Evolutionary conservation across 1,284 basidiomycete species (phyloP).

Genomic region (Hortiboletus rubellus): DNA sequence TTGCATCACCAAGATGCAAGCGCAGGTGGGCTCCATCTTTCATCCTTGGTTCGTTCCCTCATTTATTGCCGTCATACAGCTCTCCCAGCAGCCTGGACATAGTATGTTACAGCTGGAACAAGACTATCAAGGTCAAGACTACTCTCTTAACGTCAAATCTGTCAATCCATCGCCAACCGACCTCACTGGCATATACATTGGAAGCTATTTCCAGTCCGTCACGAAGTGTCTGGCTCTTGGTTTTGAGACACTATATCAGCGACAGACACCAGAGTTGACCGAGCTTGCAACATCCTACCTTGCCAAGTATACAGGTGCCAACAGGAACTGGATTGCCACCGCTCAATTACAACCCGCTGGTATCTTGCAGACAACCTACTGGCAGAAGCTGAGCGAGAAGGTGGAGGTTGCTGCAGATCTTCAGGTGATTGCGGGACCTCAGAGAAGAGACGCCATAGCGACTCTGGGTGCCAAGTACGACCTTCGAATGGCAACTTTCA

Average conservation of each 20-base stretch:
- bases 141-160: conserved; percentile 84
- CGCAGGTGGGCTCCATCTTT: conserved; percentile 62
- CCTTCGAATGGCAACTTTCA: conserved; percentile 89
- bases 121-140: conserved; percentile 90
- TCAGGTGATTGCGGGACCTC: conserved; percentile 76
- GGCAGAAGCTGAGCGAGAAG: conserved; percentile 94
- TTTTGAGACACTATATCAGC: conserved; percentile 87
- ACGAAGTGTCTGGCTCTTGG: conserved; percentile 91
- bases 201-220: conserved; percentile 94
- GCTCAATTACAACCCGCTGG: conserved; percentile 89
- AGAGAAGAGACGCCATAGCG: conserved; percentile 87
- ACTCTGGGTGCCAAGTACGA: conserved; percentile 97
- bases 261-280: conserved; percentile 68
- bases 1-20: conserved; percentile 87
- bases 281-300: conserved; percentile 86
- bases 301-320: conserved; percentile 77
- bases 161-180: conserved; percentile 92
- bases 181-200: conserved; percentile 92
- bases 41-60: conserved; percentile 13
- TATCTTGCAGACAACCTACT: conserved; percentile 91
- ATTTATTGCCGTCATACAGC: conserved; percentile 37
- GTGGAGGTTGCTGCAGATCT: conserved; percentile 99
- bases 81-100: conserved; percentile 71
- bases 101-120: conserved; percentile 95
- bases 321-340: conserved; percentile 90